These are phyloP conservation scores for Saccharomyces pastorianus DNA, from an alignment of 1,139 yeast species.

Conservation along the genomic window DNA sequence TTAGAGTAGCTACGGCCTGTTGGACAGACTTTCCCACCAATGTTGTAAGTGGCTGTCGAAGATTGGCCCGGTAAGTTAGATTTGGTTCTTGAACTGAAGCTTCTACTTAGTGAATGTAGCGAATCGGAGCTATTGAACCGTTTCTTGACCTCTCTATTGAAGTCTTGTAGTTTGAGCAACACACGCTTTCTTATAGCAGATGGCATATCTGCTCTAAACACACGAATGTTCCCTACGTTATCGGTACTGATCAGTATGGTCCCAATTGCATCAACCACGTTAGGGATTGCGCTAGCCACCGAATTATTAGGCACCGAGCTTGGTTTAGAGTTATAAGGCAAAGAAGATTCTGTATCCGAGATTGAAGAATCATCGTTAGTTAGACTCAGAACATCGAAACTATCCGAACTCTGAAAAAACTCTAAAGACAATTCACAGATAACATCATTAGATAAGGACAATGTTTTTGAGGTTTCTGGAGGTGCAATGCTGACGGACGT, in stretches of 20 bases:
- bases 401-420: slow-evolving; percentile 31
- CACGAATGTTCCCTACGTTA: slow-evolving; percentile 60
- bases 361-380: not conserved
- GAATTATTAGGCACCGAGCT: not conserved
- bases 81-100: slow-evolving; percentile 1
- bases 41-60: not conserved
- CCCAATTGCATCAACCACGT: slow-evolving; percentile 29
- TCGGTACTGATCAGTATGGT: slow-evolving; percentile 64
- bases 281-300: slow-evolving; percentile 9
- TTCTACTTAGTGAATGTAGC: slow-evolving; percentile 6
- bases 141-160: slow-evolving; percentile 4
- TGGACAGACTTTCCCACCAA: not conserved
- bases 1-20: slow-evolving; percentile 1
- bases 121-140: slow-evolving; percentile 11
- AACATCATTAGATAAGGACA: slow-evolving; percentile 70
- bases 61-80: not conserved
- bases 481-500: slow-evolving; percentile 82
- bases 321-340: slow-evolving; percentile 4
- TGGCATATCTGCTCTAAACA: slow-evolving; percentile 74
- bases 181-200: slow-evolving; percentile 34
- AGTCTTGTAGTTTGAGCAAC: slow-evolving; percentile 17
- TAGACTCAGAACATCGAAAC: slow-evolving; percentile 8
- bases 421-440: slow-evolving; percentile 53
- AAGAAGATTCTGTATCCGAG: not conserved
- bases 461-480: slow-evolving; percentile 50